A percentile compares a stretch with the other conserved stretches of the same genome.
phyloP scores from a whole-genome alignment of 331 rosid genomes.

The Rhamnella rubrinervis region DNA sequence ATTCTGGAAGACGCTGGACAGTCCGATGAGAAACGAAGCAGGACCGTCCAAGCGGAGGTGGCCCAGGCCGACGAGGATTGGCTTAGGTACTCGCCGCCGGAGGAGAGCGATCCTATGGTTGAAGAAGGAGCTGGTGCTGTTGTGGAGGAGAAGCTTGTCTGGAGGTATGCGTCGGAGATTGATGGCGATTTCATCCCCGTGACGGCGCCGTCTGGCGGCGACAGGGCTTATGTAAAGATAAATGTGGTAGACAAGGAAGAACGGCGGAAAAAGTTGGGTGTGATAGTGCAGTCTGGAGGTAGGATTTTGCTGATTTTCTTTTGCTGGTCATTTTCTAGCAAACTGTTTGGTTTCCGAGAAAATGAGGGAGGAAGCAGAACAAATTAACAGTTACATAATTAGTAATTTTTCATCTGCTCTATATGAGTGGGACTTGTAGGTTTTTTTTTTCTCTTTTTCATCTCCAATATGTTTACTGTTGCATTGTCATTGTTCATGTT shows the following conservation, averaged over 20 bases:
- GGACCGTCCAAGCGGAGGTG: slow-evolving; percentile 24
- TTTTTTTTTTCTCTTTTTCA: too few relatives aligned
- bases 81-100: slow-evolving; percentile 62
- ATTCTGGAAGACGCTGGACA: slow-evolving; percentile 16
- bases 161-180: slow-evolving; percentile 72
- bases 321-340: background rate
- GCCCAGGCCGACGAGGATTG: slow-evolving; percentile 50
- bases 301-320: background rate
- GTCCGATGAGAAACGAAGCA: slow-evolving; percentile 58
- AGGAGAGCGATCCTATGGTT: slow-evolving; percentile 13
- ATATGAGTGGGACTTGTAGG: background rate
- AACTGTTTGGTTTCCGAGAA: slow-evolving; percentile 14
- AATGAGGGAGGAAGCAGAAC: background rate
- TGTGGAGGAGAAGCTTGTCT: slow-evolving; percentile 56
- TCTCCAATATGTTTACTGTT: background rate
- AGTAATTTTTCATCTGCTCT: background rate
- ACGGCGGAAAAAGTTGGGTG: slow-evolving; percentile 37
- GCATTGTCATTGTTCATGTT: too few relatives aligned
- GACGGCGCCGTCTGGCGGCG: slow-evolving; percentile 76
- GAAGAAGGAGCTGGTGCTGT: slow-evolving; percentile 24
- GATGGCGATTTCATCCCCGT: slow-evolving; percentile 80
- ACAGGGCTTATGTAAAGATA: slow-evolving; percentile 76
- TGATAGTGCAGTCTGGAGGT: slow-evolving; percentile 50
- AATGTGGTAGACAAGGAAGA: slow-evolving; percentile 45
- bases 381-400: background rate